phyloP scores from a whole-genome alignment of 1,284 basidiomycete genomes.

The Ganoderma sinense region DNA sequence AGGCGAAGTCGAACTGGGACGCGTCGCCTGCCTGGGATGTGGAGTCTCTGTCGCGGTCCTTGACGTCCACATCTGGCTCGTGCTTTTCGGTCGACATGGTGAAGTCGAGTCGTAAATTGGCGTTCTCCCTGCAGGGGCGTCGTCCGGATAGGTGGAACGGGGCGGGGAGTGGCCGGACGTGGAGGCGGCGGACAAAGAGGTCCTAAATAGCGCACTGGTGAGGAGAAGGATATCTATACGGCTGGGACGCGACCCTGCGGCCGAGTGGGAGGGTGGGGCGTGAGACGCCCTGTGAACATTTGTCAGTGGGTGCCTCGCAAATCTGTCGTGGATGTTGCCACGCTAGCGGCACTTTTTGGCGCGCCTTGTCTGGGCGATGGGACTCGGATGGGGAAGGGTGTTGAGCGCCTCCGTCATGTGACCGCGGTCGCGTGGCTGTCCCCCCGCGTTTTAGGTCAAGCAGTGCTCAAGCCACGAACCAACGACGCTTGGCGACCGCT shows the following conservation, averaged over 20 bases:
- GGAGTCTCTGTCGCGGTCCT: conserved; percentile 14
- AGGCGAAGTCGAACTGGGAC: conserved; percentile 48
- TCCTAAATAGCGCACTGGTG: neutral
- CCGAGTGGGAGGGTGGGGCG: neutral
- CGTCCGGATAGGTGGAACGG: neutral
- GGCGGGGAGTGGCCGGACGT: neutral
- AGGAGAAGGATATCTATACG: neutral
- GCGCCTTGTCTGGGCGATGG: neutral
- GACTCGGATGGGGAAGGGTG: too few species aligned
- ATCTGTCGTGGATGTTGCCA: neutral
- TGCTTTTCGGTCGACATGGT: conserved; percentile 22
- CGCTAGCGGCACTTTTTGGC: neutral
- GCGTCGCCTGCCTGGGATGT: conserved; percentile 15
- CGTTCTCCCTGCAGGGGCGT: neutral
- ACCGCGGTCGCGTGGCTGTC: neutral
- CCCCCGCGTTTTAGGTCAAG: neutral
- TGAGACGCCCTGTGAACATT: neutral
- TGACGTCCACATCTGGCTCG: conserved; percentile 22
- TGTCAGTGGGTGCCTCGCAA: neutral
- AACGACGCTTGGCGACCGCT: neutral
- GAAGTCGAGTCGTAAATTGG: too few species aligned
- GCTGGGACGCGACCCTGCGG: neutral
- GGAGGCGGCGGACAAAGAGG: neutral
- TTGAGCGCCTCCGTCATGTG: neutral
- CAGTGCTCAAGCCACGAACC: neutral